Conservation (phyloP, 1,284 basidiomycete genomes). For the Rhodotorula sp. region DNA sequence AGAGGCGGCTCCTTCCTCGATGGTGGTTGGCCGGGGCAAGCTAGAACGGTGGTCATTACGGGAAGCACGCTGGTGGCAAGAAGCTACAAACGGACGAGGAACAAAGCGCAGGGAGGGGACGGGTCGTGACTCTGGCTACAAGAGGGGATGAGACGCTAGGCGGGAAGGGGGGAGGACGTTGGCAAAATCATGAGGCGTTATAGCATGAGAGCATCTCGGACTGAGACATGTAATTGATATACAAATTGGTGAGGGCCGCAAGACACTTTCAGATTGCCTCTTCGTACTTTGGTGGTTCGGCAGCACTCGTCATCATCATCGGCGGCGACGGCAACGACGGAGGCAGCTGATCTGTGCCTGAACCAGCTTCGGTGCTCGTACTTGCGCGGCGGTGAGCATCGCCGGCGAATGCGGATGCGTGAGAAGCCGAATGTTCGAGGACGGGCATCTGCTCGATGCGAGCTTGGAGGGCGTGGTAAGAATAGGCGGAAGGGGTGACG, state of each 20-base stretch:
- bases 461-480: neutral
- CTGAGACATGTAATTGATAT: neutral
- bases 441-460: slow-evolving; percentile 12
- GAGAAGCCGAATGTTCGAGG: neutral
- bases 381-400: neutral
- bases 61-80: too few relatives aligned
- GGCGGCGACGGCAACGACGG: neutral
- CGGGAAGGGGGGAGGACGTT: too few relatives aligned
- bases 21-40: too few relatives aligned
- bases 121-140: too few relatives aligned
- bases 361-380: neutral
- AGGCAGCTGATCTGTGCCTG: neutral
- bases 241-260: neutral
- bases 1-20: too few relatives aligned
- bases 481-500: slow-evolving; percentile 27
- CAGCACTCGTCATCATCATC: too few relatives aligned
- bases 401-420: neutral
- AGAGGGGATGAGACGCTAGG: too few relatives aligned
- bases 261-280: neutral
- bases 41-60: too few relatives aligned
- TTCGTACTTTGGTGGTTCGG: neutral
- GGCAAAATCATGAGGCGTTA: too few relatives aligned
- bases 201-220: too few relatives aligned
- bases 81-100: too few relatives aligned
- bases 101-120: too few relatives aligned